Conservation (phyloP, 768 basidiomycete species). For the Amanita jacksonii region DNA sequence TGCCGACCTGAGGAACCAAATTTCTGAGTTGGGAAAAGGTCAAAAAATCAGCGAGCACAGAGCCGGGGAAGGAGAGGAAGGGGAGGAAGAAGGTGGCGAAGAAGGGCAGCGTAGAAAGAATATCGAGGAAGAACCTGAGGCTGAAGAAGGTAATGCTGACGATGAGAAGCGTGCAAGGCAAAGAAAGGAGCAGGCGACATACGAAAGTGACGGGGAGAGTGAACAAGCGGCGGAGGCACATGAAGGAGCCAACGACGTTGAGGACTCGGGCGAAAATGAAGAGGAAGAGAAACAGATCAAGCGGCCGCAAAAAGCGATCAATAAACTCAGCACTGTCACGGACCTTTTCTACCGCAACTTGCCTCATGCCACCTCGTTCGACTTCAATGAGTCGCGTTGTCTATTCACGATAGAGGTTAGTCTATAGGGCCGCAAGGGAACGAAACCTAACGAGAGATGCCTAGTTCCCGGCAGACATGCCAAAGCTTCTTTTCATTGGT, state of each 20-base stretch:
- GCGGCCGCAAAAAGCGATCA: slow-evolving; percentile 20
- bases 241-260: slow-evolving; percentile 52
- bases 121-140: slow-evolving; percentile 52
- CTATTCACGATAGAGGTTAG: slow-evolving; percentile 80
- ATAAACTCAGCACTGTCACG: slow-evolving; percentile 33
- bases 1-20: slow-evolving; percentile 69
- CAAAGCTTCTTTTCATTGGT: slow-evolving; percentile 89
- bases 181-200: slow-evolving; percentile 63
- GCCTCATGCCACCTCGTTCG: slow-evolving; percentile 61
- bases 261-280: slow-evolving; percentile 25
- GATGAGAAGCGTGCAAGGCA: slow-evolving; percentile 67
- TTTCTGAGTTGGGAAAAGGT: slow-evolving; percentile 78
- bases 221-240: slow-evolving; percentile 37
- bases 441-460: slow-evolving; percentile 1
- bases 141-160: slow-evolving; percentile 75
- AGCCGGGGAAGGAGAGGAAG: slow-evolving; percentile 39
- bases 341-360: slow-evolving; percentile 48
- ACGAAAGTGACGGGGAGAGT: slow-evolving; percentile 62
- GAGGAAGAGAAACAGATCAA: slow-evolving; percentile 1
- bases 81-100: slow-evolving; percentile 47
- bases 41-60: slow-evolving; percentile 38
- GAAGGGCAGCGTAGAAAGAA: slow-evolving; percentile 21
- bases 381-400: slow-evolving; percentile 56
- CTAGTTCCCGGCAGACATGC: slow-evolving; percentile 84
- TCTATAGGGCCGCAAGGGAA: slow-evolving; percentile 4